Conservation (phyloP, 306 rosid species). For the Glycyrrhiza uralensis region DNA sequence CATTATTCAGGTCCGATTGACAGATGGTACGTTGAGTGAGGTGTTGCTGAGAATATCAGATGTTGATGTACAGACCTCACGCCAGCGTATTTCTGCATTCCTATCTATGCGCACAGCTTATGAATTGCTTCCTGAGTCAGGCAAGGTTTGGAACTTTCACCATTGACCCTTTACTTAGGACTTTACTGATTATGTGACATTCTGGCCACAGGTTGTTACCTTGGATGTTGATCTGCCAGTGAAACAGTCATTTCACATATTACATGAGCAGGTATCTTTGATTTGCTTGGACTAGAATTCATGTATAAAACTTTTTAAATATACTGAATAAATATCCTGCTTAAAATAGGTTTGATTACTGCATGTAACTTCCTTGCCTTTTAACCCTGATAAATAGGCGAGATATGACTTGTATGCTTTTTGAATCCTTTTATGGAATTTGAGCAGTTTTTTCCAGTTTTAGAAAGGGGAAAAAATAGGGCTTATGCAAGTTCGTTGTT, state of each 20-base stretch:
- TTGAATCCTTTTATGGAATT: constrained; percentile 14
- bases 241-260: constrained; percentile 93
- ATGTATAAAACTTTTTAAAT: not conserved
- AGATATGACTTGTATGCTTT: not conserved
- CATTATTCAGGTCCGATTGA: constrained; percentile 60
- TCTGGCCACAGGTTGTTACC: constrained; percentile 73
- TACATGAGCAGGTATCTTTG: constrained; percentile 83
- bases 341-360: constrained; percentile 6
- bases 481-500: too few species aligned
- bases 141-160: constrained; percentile 88
- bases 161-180: constrained; percentile 19
- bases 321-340: not conserved
- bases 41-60: constrained; percentile 72
- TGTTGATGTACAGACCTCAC: constrained; percentile 73
- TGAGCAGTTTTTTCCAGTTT: not conserved
- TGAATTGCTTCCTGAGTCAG: constrained; percentile 98
- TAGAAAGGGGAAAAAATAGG: too few species aligned
- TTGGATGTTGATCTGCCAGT: constrained; percentile 90
- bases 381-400: constrained; percentile 11
- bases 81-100: constrained; percentile 73
- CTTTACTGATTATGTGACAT: constrained; percentile 19
- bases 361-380: constrained; percentile 5
- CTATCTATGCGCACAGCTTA: constrained; percentile 72
- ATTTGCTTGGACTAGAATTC: constrained; percentile 13
- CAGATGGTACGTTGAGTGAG: constrained; percentile 59